These are phyloP conservation scores for Akanthomyces lecanii DNA, from an alignment of 2,329 filamentous ascomycete species.

Conservation along the genomic window DNA sequence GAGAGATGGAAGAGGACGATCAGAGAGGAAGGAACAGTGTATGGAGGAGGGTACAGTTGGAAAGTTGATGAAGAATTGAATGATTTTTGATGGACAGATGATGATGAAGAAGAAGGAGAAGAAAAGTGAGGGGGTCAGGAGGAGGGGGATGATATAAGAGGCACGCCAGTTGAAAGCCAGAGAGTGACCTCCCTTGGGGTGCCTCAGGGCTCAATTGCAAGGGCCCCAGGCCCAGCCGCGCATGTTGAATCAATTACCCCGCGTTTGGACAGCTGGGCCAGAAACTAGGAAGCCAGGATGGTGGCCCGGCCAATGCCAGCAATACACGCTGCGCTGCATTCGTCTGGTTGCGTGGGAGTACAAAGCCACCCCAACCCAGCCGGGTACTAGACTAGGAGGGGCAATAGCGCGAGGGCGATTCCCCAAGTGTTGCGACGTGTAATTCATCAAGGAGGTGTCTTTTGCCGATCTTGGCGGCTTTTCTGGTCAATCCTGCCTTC, in stretches of 20 bases:
- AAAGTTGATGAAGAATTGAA: slow-evolving; percentile 12
- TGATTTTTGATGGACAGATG: slow-evolving; percentile 10
- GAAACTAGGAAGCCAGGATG: neutral
- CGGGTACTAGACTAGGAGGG: neutral
- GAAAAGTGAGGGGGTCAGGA: slow-evolving; percentile 9
- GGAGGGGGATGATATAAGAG: slow-evolving; percentile 15
- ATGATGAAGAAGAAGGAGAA: slow-evolving; percentile 8
- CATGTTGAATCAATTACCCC: slow-evolving; percentile 12
- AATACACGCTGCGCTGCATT: slow-evolving; percentile 8
- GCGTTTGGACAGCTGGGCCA: slow-evolving; percentile 12
- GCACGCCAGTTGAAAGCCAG: neutral
- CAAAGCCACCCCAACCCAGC: slow-evolving; percentile 8
- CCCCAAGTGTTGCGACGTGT: neutral
- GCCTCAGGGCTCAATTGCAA: slow-evolving; percentile 15
- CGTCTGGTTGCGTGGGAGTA: slow-evolving; percentile 12
- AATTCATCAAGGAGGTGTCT: neutral
- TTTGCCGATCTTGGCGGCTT: neutral
- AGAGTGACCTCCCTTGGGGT: neutral
- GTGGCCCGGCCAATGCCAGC: slow-evolving; percentile 9
- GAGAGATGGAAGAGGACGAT: neutral
- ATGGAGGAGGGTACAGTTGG: slow-evolving; percentile 24
- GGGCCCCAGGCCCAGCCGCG: neutral
- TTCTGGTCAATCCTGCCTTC: neutral
- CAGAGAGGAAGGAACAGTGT: slow-evolving; percentile 20
- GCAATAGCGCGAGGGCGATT: neutral